Base-by-base conservation (phyloP, 768 basidiomycete genomes). In the Lactarius quietus region DNA sequence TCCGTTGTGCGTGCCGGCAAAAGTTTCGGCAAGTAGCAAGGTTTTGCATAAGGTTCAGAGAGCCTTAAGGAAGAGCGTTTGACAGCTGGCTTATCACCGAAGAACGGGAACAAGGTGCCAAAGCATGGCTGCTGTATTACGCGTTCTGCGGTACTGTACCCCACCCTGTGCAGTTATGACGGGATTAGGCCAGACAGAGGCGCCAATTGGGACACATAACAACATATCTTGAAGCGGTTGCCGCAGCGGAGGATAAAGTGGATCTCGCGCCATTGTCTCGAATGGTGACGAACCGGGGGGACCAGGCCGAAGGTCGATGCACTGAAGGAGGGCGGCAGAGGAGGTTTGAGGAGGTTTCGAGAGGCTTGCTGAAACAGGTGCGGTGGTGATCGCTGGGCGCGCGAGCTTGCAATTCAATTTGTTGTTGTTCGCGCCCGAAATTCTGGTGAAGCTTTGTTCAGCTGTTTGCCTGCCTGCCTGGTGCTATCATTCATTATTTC, bases 81-180 rank as follows among this genome's bases (percentile, higher is more conserved):
- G 59, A 57, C 54, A 29, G n/a, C 51, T 38, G 48, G 26, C 23
- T 33, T 28, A 52, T 58, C 60, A 66, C 65, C 65, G 57, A 58
- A 53, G 56, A 66, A 66, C 65, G 56, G 62, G 65, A 60, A 66
- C 38, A 57, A 26, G 64, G 59, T 52, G 38, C 23, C 45, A 48
- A 23, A 48, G n/a, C n/a, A 23, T 51, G 23, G 15, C 15, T 28
- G 26, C 26, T 51, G 48, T 10, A 56, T 60, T 60, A 56, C 59
- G 54, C 53, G n/a, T 48, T 48, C 29, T 29, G 53, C 41, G 17
- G 20, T 23, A 17, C 57, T 20, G 20, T 23, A 17, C 57, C 28
- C 57, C 3, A 17, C 36, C 17, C 38, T 39, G 59, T 20, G 53
- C 53, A n/a, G 38, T 43, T 48, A 48, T 17, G 59, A 58, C 26